Evolutionary conservation across 2,329 filamentous ascomycete species (phyloP), one percentile per base, ranked within the genome.

Genomic region (Pseudofabraea citricarpa): DNA sequence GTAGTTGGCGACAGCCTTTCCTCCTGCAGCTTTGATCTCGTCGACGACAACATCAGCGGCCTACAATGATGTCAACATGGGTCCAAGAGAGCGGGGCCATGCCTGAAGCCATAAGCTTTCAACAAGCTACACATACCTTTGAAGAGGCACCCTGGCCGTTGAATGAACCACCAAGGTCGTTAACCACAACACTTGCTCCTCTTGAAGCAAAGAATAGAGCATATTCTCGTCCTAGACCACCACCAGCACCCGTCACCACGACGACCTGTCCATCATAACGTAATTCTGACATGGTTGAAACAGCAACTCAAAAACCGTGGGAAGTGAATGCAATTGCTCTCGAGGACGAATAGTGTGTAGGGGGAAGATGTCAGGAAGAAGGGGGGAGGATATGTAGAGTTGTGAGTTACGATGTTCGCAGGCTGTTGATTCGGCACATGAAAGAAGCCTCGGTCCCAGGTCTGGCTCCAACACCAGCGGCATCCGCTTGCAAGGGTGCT

Each of bases 1-100:
- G 76, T 97, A 97, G 79, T 96, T 97, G 68, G 91, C 90, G 39
- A 95, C 90, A 47, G 93, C 93, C 69, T 95, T 94, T 66, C 93
- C 93, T 65, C 93, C 93, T 41, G 84, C 85, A 62, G 82, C 77
- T 68, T 85, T 90, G 68, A 91, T 91, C 71, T 89, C 83, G 57
- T 88, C 72, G 63, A 91, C 86, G 47, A 91, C 85, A 36, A 83
- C 77, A 75, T 94, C 87, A 58, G 87, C 88, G 51, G 85, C 83
- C 86, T 91, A 50, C 20, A n/a, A n/a, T n/a, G n/a, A n/a, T n/a
- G n/a, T n/a, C n/a, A n/a, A n/a, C n/a, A n/a, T n/a, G n/a, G n/a
- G n/a, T n/a, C n/a, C n/a, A n/a, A n/a, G n/a, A n/a, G n/a, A n/a
- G n/a, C n/a, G n/a, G n/a, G n/a, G n/a, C n/a, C n/a, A n/a, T n/a